These are phyloP conservation scores for Globisporangium mamillatum DNA, from an alignment of 352 stramenopile species.

Conservation along the genomic window DNA sequence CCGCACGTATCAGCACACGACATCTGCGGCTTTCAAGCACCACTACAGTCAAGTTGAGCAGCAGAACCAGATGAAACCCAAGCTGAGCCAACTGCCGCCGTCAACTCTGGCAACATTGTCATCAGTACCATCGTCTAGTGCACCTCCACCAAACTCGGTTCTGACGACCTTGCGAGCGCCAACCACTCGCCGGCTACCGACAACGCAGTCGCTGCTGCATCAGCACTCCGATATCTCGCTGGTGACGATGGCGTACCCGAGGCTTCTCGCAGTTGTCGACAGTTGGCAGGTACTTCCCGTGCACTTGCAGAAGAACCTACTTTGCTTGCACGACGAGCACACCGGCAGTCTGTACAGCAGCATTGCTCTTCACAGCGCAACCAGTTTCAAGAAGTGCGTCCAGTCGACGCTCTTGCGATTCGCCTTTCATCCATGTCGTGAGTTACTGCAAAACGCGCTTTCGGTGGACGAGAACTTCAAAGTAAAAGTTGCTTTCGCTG, in stretches of 20 bases:
- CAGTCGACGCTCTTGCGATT: slow-evolving; percentile 40
- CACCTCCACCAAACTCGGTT: neutral
- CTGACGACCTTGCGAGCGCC: neutral
- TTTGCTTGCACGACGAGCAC: slow-evolving; percentile 27
- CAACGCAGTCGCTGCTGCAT: slow-evolving; percentile 23
- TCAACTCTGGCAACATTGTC: no score
- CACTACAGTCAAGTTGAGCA: neutral
- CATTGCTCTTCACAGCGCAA: neutral
- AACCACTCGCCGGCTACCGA: slow-evolving; percentile 9
- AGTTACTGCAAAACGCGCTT: slow-evolving; percentile 15
- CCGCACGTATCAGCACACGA: slow-evolving; percentile 24
- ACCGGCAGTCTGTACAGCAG: neutral
- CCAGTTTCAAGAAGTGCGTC: slow-evolving; percentile 33
- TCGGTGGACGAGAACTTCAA: neutral
- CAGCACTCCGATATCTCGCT: slow-evolving; percentile 25
- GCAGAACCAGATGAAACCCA: neutral
- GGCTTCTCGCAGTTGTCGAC: slow-evolving; percentile 28
- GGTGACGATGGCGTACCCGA: slow-evolving; percentile 29
- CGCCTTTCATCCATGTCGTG: slow-evolving; percentile 26
- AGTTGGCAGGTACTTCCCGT: slow-evolving; percentile 19
- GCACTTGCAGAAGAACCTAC: slow-evolving; percentile 25
- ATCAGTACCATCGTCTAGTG: neutral
- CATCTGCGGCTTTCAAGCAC: slow-evolving; percentile 18
- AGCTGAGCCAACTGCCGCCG: neutral
- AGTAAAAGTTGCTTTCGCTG: neutral